phyloP scores from a whole-genome alignment of 2,329 filamentous ascomycete species.

The Thyridium curvatum region DNA sequence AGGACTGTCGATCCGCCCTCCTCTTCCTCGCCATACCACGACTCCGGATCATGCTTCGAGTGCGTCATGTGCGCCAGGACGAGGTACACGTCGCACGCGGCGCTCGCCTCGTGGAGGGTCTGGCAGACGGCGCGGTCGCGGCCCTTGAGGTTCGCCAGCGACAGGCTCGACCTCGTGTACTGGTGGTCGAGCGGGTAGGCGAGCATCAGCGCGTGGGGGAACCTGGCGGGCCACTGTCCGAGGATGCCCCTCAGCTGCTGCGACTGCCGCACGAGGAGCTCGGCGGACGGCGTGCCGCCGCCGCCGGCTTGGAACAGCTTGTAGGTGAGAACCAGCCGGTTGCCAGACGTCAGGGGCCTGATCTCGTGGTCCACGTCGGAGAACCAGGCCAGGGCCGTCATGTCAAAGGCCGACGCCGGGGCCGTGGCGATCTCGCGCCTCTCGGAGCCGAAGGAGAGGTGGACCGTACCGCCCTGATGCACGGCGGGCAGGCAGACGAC shows the following conservation, averaged over 20 bases:
- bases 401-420: slow-evolving; percentile 18
- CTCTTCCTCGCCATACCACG: not conserved
- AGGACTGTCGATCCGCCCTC: slow-evolving; percentile 1
- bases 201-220: not conserved
- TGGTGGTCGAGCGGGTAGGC: slow-evolving; percentile 14
- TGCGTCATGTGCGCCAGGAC: slow-evolving; percentile 14
- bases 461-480: slow-evolving; percentile 35
- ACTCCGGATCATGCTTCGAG: not conserved
- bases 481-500: slow-evolving; percentile 37
- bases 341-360: slow-evolving; percentile 30
- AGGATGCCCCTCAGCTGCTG: slow-evolving; percentile 7
- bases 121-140: slow-evolving; percentile 12
- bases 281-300: slow-evolving; percentile 6
- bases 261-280: slow-evolving; percentile 8
- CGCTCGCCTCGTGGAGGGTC: slow-evolving; percentile 7
- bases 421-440: slow-evolving; percentile 21
- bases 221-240: slow-evolving; percentile 3
- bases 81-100: slow-evolving; percentile 7
- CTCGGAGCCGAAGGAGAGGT: slow-evolving; percentile 25
- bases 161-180: slow-evolving; percentile 14
- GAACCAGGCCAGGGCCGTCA: slow-evolving; percentile 32
- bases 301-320: slow-evolving; percentile 30
- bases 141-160: slow-evolving; percentile 15
- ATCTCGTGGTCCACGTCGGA: slow-evolving; percentile 42
- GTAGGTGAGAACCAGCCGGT: slow-evolving; percentile 41